Evolutionary conservation across 2,329 filamentous ascomycete species (phyloP).

Genomic region (Diaporthe capsici): DNA sequence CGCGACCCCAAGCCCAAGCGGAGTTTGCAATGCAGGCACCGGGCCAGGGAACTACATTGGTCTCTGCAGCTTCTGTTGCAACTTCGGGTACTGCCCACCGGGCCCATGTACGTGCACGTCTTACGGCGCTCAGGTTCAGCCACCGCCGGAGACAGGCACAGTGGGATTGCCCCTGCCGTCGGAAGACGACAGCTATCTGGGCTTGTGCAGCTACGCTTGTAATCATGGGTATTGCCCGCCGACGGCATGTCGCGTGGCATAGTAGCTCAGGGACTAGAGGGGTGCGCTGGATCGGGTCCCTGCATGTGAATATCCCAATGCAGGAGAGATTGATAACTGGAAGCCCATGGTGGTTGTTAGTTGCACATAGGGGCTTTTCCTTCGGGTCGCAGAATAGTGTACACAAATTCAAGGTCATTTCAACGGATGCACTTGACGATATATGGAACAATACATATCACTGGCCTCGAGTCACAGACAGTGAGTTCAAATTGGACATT

Average conservation of each 20-base stretch:
- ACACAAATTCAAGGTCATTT: too few species aligned
- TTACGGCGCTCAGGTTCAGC: constrained; percentile 26
- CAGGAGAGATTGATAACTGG: too few species aligned
- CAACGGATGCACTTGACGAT: too few species aligned
- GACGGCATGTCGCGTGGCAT: constrained; percentile 35
- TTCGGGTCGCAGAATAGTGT: too few species aligned
- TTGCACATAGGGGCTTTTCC: too few species aligned
- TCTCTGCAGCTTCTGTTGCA: constrained; percentile 43
- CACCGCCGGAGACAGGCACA: constrained; percentile 32
- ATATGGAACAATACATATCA: too few species aligned
- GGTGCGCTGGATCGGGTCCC: background rate
- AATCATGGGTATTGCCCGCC: constrained; percentile 40
- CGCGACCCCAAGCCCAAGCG: background rate
- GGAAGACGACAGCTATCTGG: constrained; percentile 38
- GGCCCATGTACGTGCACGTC: constrained; percentile 43
- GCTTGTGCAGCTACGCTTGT: constrained; percentile 36
- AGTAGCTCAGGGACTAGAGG: background rate
- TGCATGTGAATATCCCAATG: too few species aligned
- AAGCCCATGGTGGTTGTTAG: background rate
- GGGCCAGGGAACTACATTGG: constrained; percentile 41
- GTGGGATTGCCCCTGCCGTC: constrained; percentile 20
- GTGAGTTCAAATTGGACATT: too few species aligned
- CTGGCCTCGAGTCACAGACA: too few species aligned
- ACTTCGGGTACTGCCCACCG: constrained; percentile 43
- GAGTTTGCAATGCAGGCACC: constrained; percentile 6